phyloP scores from a whole-genome alignment of 2,329 filamentous ascomycete genomes.

The Camptophora hylomeconis region DNA sequence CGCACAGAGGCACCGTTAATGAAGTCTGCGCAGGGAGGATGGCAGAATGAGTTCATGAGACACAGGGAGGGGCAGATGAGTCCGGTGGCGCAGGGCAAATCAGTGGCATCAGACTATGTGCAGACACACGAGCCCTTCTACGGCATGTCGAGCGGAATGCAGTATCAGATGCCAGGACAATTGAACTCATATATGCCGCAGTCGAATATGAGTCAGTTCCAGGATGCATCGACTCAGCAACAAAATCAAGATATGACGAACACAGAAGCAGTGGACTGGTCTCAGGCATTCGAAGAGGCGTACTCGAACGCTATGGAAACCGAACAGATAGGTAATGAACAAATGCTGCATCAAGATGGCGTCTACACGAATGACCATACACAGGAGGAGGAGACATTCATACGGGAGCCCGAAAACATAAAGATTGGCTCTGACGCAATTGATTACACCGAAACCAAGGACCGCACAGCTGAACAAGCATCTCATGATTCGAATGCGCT shows the following conservation, averaged over 20 bases:
- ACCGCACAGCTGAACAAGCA: constrained; percentile 13
- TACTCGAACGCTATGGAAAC: too few relatives aligned
- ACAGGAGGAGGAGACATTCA: constrained; percentile 5
- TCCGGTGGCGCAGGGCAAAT: constrained; percentile 12
- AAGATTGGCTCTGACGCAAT: constrained; percentile 33
- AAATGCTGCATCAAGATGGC: constrained; percentile 16
- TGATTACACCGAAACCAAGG: constrained; percentile 15
- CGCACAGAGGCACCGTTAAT: constrained; percentile 25
- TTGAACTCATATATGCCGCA: too few relatives aligned
- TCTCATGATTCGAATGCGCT: constrained; percentile 51
- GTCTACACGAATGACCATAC: constrained; percentile 8
- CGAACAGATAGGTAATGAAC: constrained; percentile 4
- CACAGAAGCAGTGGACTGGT: too few relatives aligned
- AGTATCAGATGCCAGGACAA: too few relatives aligned
- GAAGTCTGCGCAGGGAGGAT: constrained; percentile 27
- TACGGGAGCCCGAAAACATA: constrained; percentile 17
- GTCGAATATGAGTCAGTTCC: too few relatives aligned
- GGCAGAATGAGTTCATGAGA: constrained; percentile 49
- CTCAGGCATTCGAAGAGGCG: too few relatives aligned
- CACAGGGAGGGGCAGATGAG: constrained; percentile 22
- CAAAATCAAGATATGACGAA: constrained; percentile 1
- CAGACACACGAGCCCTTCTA: constrained; percentile 19
- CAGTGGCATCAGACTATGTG: constrained; percentile 5
- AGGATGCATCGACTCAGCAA: constrained; percentile 8
- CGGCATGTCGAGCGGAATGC: too few relatives aligned